These are phyloP conservation scores for Quercus lobata DNA, from an alignment of 331 rosid species.

Conservation along the genomic window DNA sequence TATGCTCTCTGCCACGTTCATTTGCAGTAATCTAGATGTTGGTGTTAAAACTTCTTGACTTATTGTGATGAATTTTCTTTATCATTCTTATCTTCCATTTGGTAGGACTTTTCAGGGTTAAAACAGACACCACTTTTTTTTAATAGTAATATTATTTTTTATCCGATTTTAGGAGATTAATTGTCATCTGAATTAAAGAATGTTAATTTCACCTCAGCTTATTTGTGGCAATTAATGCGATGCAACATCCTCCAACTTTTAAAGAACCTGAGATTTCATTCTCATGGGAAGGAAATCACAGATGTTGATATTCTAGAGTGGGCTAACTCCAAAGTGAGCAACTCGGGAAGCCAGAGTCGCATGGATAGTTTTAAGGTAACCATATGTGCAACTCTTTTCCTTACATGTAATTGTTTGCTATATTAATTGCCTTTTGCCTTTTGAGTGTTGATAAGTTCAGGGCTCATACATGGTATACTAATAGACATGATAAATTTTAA, in stretches of 20 bases:
- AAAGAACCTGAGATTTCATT: constrained; percentile 87
- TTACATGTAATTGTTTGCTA: not conserved
- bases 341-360: constrained; percentile 70
- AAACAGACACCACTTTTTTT: not conserved
- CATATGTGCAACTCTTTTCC: not conserved
- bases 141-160: not conserved
- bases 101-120: no score
- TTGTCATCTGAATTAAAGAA: constrained; percentile 5
- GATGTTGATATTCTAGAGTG: constrained; percentile 94
- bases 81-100: not conserved
- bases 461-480: not conserved
- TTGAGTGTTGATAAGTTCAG: not conserved
- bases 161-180: not conserved
- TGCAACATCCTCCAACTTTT: constrained; percentile 89
- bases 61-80: not conserved
- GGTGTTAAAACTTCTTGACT: not conserved
- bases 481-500: not conserved
- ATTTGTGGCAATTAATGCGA: constrained; percentile 97
- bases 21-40: not conserved
- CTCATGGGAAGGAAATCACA: constrained; percentile 86
- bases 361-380: constrained; percentile 85
- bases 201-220: constrained; percentile 53
- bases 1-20: constrained; percentile 22
- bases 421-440: not conserved
- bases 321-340: constrained; percentile 87